Percentiles rank a stretch among this genome's conserved stretches.
These are phyloP conservation scores for Cephalotrichum gorgonifer DNA, from an alignment of 2,329 filamentous ascomycete genomes.

Conservation along the genomic window DNA sequence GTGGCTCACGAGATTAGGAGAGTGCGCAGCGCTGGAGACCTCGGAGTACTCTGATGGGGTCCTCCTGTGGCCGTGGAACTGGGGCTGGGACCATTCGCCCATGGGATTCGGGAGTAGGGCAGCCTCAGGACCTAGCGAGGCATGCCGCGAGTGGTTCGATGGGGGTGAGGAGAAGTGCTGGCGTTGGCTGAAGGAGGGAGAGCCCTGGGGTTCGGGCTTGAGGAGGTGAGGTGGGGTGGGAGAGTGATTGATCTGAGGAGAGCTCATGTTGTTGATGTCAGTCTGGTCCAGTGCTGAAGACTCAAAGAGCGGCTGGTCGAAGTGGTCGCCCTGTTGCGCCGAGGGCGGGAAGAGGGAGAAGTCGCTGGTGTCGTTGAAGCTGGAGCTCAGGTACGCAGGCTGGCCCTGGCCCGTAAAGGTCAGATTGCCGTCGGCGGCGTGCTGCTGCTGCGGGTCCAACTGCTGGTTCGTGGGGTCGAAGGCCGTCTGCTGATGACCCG, in stretches of 20 bases:
- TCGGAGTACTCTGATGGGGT: conserved; percentile 88
- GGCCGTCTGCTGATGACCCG: conserved; percentile 21
- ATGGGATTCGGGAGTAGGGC: conserved; percentile 43
- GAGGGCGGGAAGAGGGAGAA: conserved; percentile 54
- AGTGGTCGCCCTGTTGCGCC: conserved; percentile 42
- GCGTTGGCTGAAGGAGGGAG: conserved; percentile 47
- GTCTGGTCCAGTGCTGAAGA: conserved; percentile 26
- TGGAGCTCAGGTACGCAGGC: conserved; percentile 35
- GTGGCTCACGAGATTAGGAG: conserved; percentile 67
- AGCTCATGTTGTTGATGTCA: conserved; percentile 41
- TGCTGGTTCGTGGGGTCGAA: conserved; percentile 29
- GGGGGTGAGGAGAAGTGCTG: conserved; percentile 43
- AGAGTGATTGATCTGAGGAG: conserved; percentile 44
- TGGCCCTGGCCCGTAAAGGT: conserved; percentile 32
- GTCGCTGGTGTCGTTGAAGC: conserved; percentile 25
- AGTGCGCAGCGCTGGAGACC: conserved; percentile 74
- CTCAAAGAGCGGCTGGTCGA: conserved; percentile 52
- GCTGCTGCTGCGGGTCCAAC: conserved; percentile 32
- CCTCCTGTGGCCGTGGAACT: conserved; percentile 74
- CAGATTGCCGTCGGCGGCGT: conserved; percentile 25
- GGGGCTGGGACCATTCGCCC: conserved; percentile 41
- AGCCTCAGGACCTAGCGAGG: conserved; percentile 46
- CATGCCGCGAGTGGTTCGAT: conserved; percentile 41
- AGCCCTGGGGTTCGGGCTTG: conserved; percentile 33
- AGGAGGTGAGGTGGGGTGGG: conserved; percentile 46